These are phyloP conservation scores for Talaromyces sp. DNA, from an alignment of 2,329 filamentous ascomycete species.

Conservation along the genomic window DNA sequence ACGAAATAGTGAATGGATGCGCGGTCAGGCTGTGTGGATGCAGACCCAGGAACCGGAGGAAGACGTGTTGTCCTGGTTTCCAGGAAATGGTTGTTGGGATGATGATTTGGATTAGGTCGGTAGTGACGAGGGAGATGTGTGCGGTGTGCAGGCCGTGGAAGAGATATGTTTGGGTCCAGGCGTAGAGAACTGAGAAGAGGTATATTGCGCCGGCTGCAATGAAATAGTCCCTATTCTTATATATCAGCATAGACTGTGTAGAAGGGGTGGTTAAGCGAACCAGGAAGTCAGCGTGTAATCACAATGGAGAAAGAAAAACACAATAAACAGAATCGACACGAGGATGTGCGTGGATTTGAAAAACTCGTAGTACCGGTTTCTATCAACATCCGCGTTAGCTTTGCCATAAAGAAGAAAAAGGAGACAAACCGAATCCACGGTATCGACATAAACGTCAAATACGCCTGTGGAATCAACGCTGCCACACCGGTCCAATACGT, in stretches of 20 bases:
- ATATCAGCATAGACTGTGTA: no score
- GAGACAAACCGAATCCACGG: conserved; percentile 19
- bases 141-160: conserved; percentile 45
- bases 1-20: conserved; percentile 60
- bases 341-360: conserved; percentile 55
- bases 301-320: conserved; percentile 59
- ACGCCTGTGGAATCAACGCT: conserved; percentile 48
- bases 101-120: conserved; percentile 47
- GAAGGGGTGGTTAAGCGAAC: no score
- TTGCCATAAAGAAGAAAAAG: neutral
- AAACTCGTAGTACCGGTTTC: conserved; percentile 53
- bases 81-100: conserved; percentile 46
- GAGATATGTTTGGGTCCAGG: conserved; percentile 43
- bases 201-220: conserved; percentile 52
- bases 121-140: conserved; percentile 46
- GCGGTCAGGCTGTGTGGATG: conserved; percentile 48
- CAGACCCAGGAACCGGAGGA: conserved; percentile 52
- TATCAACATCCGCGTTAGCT: conserved; percentile 15
- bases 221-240: conserved; percentile 52
- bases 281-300: conserved; percentile 51
- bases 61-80: conserved; percentile 58
- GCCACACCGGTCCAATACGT: conserved; percentile 52
- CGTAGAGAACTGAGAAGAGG: conserved; percentile 40
- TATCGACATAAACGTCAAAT: conserved; percentile 43
- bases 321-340: conserved; percentile 48